These are phyloP conservation scores for Opeltia flavorubescens DNA, from an alignment of 495 filamentous ascomycete species.

Conservation along the genomic window DNA sequence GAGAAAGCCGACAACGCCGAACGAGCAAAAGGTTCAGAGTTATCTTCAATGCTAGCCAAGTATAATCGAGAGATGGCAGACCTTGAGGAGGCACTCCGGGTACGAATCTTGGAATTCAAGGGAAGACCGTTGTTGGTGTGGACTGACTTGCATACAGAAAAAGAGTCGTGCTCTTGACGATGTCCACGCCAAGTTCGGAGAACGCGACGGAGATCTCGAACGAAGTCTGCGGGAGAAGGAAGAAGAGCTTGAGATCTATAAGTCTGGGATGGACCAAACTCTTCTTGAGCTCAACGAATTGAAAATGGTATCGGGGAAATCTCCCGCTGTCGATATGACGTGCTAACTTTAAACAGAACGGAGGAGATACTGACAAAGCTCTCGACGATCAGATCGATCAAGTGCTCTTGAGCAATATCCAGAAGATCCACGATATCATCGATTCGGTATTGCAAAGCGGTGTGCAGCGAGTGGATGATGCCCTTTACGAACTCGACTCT, in stretches of 20 bases:
- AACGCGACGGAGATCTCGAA: slow-evolving; percentile 76
- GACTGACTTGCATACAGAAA: slow-evolving; percentile 29
- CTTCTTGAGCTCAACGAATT: slow-evolving; percentile 82
- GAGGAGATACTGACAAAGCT: slow-evolving; percentile 65
- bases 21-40: slow-evolving; percentile 79
- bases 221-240: slow-evolving; percentile 78
- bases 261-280: slow-evolving; percentile 92
- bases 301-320: slow-evolving; percentile 28
- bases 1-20: slow-evolving; percentile 91
- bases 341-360: slow-evolving; percentile 22
- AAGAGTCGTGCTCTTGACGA: slow-evolving; percentile 88
- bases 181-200: slow-evolving; percentile 54
- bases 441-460: slow-evolving; percentile 91
- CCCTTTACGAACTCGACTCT: slow-evolving; percentile 91
- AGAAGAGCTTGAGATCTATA: slow-evolving; percentile 92
- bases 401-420: slow-evolving; percentile 66
- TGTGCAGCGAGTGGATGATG: slow-evolving; percentile 90
- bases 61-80: slow-evolving; percentile 96
- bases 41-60: slow-evolving; percentile 84
- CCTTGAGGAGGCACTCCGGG: slow-evolving; percentile 77
- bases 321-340: not conserved
- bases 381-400: slow-evolving; percentile 85
- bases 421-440: slow-evolving; percentile 94
- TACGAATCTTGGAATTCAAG: slow-evolving; percentile 15
- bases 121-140: not conserved